These are phyloP conservation scores for Pichia thaimueangensis DNA, from an alignment of 805 yeast genomes.

Conservation along the genomic window DNA sequence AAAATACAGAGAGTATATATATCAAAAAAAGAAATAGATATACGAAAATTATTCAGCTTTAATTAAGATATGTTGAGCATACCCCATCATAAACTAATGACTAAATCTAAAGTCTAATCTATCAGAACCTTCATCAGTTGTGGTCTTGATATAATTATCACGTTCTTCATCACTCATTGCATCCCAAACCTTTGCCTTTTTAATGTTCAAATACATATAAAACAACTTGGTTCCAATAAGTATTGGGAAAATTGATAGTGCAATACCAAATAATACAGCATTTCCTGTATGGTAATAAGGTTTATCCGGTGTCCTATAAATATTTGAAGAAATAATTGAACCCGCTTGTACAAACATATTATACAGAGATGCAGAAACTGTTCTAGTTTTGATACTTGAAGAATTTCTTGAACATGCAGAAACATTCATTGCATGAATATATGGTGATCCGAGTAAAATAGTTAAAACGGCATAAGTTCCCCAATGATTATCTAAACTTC, in stretches of 20 bases:
- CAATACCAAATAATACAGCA: conserved; percentile 31
- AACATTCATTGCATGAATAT: conserved; percentile 49
- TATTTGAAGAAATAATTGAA: conserved; percentile 45
- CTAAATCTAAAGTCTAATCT: conserved; percentile 43
- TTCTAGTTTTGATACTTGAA: conserved; percentile 54
- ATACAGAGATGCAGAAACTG: conserved; percentile 56
- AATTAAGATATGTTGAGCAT: too few relatives aligned
- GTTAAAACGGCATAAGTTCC: conserved; percentile 21
- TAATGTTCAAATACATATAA: conserved; percentile 37
- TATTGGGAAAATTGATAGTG: conserved; percentile 26
- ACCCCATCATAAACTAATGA: too few relatives aligned
- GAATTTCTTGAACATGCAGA: conserved; percentile 60
- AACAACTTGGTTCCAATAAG: conserved; percentile 30
- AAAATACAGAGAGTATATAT: too few relatives aligned
- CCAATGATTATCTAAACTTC: conserved; percentile 25
- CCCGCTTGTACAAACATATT: conserved; percentile 62
- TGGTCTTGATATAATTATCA: conserved; percentile 37
- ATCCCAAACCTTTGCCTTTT: conserved; percentile 45
- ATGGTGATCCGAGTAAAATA: conserved; percentile 36
- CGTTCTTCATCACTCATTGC: conserved; percentile 43
- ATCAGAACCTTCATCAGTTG: conserved; percentile 50
- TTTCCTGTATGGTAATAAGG: conserved; percentile 61
- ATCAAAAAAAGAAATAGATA: too few relatives aligned
- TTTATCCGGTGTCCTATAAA: conserved; percentile 50
- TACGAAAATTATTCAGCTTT: too few relatives aligned